phyloP scores from a whole-genome alignment of 768 basidiomycete genomes.

The Agrocybe pediades region DNA sequence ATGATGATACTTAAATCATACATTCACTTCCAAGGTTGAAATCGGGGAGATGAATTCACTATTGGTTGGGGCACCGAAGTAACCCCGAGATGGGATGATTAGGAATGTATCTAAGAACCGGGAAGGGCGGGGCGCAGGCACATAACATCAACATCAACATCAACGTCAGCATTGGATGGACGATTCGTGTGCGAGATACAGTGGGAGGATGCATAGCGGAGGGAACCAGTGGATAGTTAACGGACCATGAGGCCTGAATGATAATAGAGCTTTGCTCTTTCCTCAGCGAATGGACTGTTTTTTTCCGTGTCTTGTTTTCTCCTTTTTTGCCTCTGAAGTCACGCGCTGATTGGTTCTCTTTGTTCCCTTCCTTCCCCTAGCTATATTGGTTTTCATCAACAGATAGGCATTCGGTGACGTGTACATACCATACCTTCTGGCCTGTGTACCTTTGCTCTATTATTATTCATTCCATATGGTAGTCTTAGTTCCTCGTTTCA shows the following conservation, averaged over 20 bases:
- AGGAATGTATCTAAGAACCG: conserved; percentile 22
- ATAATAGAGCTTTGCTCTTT: background rate
- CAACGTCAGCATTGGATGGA: conserved; percentile 55
- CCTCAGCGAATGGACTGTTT: background rate
- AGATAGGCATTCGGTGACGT: too few relatives aligned
- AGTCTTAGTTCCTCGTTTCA: background rate
- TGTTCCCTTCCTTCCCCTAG: too few relatives aligned
- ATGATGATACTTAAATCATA: too few relatives aligned
- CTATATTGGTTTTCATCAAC: too few relatives aligned
- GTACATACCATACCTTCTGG: background rate
- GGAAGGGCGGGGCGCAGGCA: conserved; percentile 10
- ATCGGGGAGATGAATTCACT: background rate
- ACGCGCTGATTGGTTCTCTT: too few relatives aligned
- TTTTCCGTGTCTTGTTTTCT: conserved; percentile 3
- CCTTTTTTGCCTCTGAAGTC: too few relatives aligned
- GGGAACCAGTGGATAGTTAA: conserved; percentile 75
- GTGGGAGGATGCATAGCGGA: conserved; percentile 83
- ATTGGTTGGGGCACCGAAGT: conserved; percentile 15
- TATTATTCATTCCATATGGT: too few relatives aligned
- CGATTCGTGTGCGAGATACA: conserved; percentile 71
- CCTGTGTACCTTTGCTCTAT: background rate
- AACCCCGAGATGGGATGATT: conserved; percentile 2
- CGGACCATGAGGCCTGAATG: conserved; percentile 30
- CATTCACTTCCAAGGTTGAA: too few relatives aligned
- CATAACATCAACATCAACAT: conserved; percentile 15